phyloP scores from a whole-genome alignment of 306 rosid genomes.

The Prunus mume region DNA sequence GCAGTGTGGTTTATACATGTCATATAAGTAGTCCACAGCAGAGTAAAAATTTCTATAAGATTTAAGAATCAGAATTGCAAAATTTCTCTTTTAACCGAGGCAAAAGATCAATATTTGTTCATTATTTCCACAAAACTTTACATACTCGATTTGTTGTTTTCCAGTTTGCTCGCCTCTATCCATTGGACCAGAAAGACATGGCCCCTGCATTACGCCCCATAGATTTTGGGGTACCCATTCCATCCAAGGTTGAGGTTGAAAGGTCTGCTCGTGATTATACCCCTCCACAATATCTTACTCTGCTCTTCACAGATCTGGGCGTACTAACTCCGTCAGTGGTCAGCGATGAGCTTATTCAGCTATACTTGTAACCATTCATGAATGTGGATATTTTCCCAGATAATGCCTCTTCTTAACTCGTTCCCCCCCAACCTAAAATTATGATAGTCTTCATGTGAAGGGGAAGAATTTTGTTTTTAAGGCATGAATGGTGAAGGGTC shows the following conservation, averaged over 20 bases:
- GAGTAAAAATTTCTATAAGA: not conserved
- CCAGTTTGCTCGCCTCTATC: constrained; percentile 97
- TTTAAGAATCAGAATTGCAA: not conserved
- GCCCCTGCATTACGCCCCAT: constrained; percentile 83
- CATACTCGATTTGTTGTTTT: constrained; percentile 17
- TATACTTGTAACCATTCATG: constrained; percentile 56
- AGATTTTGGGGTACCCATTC: constrained; percentile 90
- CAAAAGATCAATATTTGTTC: not conserved
- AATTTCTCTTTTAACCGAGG: not conserved
- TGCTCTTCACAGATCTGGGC: constrained; percentile 91
- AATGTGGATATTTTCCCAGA: constrained; percentile 6
- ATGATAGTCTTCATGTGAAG: not conserved
- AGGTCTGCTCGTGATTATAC: constrained; percentile 91
- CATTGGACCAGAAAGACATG: constrained; percentile 93
- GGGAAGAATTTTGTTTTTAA: not conserved
- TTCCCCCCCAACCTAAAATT: not conserved
- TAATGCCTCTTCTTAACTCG: not conserved
- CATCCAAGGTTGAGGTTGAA: constrained; percentile 94
- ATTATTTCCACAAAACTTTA: not conserved
- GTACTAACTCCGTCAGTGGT: constrained; percentile 95
- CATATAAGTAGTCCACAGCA: not conserved
- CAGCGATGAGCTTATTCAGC: constrained; percentile 96
- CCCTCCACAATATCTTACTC: constrained; percentile 91
- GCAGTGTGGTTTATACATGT: not conserved
- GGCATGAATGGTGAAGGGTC: not conserved